Evolutionary conservation across 2,329 filamentous ascomycete species (phyloP).

Genomic region (Fusarium xyrophilum): DNA sequence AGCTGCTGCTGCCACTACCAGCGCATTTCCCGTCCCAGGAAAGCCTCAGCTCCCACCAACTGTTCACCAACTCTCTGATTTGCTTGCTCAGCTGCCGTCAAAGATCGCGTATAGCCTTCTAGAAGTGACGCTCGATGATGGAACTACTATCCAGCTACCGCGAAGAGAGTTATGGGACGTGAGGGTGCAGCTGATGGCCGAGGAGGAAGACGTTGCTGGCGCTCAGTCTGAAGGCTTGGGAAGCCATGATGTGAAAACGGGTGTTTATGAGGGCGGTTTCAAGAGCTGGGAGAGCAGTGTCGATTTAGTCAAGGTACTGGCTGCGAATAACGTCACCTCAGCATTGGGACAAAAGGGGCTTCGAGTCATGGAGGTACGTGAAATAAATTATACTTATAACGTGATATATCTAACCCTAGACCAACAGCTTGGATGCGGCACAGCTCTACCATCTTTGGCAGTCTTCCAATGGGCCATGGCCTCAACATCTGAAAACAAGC

Average conservation of each 20-base stretch:
- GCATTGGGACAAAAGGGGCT: conserved; percentile 46
- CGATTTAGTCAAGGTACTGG: conserved; percentile 76
- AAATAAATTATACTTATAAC: neutral
- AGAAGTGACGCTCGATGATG: conserved; percentile 63
- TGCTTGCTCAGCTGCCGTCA: conserved; percentile 70
- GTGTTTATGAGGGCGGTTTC: conserved; percentile 86
- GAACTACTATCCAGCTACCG: conserved; percentile 63
- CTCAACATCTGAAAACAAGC: conserved; percentile 25
- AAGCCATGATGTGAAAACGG: conserved; percentile 77
- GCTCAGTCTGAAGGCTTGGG: conserved; percentile 59
- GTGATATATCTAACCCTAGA: conserved; percentile 24
- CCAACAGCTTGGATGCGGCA: conserved; percentile 76
- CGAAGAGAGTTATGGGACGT: conserved; percentile 84
- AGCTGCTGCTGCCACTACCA: conserved; percentile 35
- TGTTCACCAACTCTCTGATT: conserved; percentile 57
- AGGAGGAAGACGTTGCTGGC: conserved; percentile 59
- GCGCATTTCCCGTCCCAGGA: conserved; percentile 67
- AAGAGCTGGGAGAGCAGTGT: conserved; percentile 90
- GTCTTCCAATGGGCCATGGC: conserved; percentile 68
- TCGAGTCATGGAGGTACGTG: conserved; percentile 62
- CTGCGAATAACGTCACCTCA: conserved; percentile 49
- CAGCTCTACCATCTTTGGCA: conserved; percentile 74
- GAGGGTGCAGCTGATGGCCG: conserved; percentile 80
- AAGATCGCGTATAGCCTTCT: conserved; percentile 75
- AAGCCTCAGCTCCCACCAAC: conserved; percentile 64